phyloP scores from a whole-genome alignment of 2,329 filamentous ascomycete species.

The Arthrocladium fulminans region DNA sequence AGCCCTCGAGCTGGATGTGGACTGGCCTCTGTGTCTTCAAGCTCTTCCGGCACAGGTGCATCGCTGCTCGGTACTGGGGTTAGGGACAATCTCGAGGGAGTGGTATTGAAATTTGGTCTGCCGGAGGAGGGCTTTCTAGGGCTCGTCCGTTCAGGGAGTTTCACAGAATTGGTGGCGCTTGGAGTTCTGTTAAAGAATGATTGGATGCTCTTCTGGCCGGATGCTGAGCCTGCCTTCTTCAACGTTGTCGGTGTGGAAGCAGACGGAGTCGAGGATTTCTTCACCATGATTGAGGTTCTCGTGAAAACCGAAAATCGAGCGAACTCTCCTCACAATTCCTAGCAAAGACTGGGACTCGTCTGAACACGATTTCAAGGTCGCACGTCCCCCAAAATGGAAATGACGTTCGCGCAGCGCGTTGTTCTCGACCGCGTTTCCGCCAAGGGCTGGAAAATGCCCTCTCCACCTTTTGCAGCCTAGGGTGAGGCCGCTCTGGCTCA shows the following conservation, averaged over 20 bases:
- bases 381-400: too few species aligned
- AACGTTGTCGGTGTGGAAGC: slow-evolving; percentile 8
- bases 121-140: background rate
- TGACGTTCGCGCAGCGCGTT: too few species aligned
- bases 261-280: background rate
- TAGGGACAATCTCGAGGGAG: slow-evolving; percentile 38
- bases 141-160: slow-evolving; percentile 4
- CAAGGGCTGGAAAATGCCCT: too few species aligned
- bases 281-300: slow-evolving; percentile 1
- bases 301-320: background rate
- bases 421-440: too few species aligned
- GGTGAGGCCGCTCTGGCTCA: too few species aligned
- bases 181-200: slow-evolving; percentile 9
- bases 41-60: slow-evolving; percentile 58
- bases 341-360: too few species aligned
- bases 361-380: too few species aligned
- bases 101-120: slow-evolving; percentile 32
- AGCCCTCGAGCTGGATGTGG: slow-evolving; percentile 45
- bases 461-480: too few species aligned
- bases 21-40: slow-evolving; percentile 37
- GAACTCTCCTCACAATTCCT: too few species aligned
- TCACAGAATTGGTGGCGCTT: slow-evolving; percentile 1
- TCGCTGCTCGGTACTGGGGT: slow-evolving; percentile 80
- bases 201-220: slow-evolving; percentile 5
- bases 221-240: slow-evolving; percentile 4